Evolutionary conservation across 352 stramenopile species (phyloP).

Genomic region (Pythium pyrilobum): DNA sequence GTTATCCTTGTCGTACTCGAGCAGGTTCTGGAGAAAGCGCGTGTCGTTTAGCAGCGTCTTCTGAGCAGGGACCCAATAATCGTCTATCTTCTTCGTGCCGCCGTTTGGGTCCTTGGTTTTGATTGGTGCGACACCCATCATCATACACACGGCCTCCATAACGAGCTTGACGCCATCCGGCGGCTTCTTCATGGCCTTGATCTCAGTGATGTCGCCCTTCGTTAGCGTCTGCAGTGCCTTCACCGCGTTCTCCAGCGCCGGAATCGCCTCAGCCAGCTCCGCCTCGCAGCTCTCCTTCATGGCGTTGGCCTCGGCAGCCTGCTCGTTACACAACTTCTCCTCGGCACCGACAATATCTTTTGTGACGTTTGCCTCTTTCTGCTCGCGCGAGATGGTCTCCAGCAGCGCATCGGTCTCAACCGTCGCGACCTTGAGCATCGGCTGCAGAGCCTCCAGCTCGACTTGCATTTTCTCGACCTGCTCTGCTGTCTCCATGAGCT

Average conservation of each 20-base stretch:
- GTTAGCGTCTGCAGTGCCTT: constrained; percentile 91
- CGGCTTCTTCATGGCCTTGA: constrained; percentile 97
- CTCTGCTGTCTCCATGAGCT: constrained; percentile 91
- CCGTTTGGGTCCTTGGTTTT: constrained; percentile 92
- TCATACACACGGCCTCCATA: constrained; percentile 94
- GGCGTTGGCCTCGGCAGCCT: constrained; percentile 79
- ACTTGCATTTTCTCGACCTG: constrained; percentile 93
- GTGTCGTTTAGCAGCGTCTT: constrained; percentile 92
- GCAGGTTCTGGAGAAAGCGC: constrained; percentile 90
- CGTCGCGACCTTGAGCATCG: constrained; percentile 89
- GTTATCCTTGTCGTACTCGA: constrained; percentile 96
- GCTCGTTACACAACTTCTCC: constrained; percentile 82
- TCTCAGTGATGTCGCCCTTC: constrained; percentile 93
- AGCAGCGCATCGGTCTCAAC: constrained; percentile 88
- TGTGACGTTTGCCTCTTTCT: constrained; percentile 85
- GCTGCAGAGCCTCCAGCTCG: constrained; percentile 90
- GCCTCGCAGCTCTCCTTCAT: constrained; percentile 92
- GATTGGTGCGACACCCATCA: constrained; percentile 91
- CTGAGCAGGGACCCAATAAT: constrained; percentile 93
- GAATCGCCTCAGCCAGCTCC: constrained; percentile 90
- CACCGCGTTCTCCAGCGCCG: constrained; percentile 87
- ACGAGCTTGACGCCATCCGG: constrained; percentile 93
- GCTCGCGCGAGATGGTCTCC: constrained; percentile 85
- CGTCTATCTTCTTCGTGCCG: constrained; percentile 90
- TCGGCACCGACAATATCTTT: constrained; percentile 81